Conservation (phyloP, 1,139 yeast genomes). For the Wickerhamomyces sp. region DNA sequence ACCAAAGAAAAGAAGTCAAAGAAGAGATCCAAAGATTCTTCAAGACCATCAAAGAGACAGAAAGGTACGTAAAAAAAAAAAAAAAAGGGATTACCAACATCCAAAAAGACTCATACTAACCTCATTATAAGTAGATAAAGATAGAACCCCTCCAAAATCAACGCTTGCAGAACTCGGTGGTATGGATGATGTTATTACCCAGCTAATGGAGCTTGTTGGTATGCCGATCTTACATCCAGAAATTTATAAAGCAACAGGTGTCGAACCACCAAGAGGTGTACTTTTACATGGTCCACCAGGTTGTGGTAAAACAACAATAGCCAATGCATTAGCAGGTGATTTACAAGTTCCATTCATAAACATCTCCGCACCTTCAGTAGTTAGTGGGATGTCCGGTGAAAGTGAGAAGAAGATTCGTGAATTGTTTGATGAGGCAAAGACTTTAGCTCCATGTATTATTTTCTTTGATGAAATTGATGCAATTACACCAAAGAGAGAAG, state of each 20-base stretch:
- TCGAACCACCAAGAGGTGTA: constrained; percentile 97
- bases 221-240: constrained; percentile 93
- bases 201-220: constrained; percentile 84
- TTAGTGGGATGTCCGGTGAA: constrained; percentile 99
- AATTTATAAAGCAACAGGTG: constrained; percentile 80
- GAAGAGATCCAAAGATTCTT: constrained; percentile 33
- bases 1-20: constrained; percentile 25
- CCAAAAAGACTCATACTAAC: constrained; percentile 19
- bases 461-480: constrained; percentile 98
- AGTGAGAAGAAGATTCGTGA: constrained; percentile 92
- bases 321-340: constrained; percentile 94
- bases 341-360: constrained; percentile 88
- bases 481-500: constrained; percentile 96
- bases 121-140: constrained; percentile 35
- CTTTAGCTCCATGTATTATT: constrained; percentile 84
- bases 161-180: constrained; percentile 82
- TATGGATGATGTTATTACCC: constrained; percentile 74
- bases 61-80: constrained; percentile 32
- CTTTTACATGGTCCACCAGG: constrained; percentile 97
- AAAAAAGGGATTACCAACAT: too few relatives aligned
- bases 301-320: constrained; percentile 95
- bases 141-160: constrained; percentile 66
- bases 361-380: constrained; percentile 92
- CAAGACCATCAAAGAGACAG: constrained; percentile 34
- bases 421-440: constrained; percentile 86